Evolutionary conservation across 306 rosid species (phyloP).

Genomic region (Malus orientalis): DNA sequence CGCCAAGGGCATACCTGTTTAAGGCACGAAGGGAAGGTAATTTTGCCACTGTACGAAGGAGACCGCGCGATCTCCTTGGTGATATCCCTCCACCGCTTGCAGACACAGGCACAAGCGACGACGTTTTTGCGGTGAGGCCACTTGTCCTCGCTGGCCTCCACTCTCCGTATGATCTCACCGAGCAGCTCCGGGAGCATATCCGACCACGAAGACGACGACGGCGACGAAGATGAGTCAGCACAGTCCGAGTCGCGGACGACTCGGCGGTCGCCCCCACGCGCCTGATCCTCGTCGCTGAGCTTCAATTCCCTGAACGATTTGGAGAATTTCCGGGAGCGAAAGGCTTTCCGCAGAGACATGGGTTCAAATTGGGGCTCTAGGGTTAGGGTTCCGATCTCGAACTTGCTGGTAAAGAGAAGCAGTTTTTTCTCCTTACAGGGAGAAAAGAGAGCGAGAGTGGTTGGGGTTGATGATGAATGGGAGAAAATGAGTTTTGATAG

Average conservation of each 20-base stretch:
- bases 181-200: slow-evolving; percentile 83
- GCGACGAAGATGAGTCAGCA: slow-evolving; percentile 8
- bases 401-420: slow-evolving; percentile 8
- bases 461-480: not conserved
- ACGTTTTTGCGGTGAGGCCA: slow-evolving; percentile 87
- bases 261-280: not conserved
- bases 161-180: slow-evolving; percentile 64
- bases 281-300: slow-evolving; percentile 10
- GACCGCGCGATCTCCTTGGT: slow-evolving; percentile 58
- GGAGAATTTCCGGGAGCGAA: slow-evolving; percentile 69
- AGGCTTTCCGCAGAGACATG: slow-evolving; percentile 60
- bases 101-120: slow-evolving; percentile 84
- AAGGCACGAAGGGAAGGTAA: slow-evolving; percentile 93
- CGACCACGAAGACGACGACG: slow-evolving; percentile 53
- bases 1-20: slow-evolving; percentile 54
- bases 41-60: slow-evolving; percentile 48
- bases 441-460: not conserved
- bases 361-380: not conserved
- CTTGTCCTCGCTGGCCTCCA: slow-evolving; percentile 59
- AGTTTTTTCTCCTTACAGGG: not conserved
- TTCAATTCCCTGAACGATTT: slow-evolving; percentile 48
- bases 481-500: not conserved
- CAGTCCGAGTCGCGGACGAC: not conserved
- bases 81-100: slow-evolving; percentile 87
- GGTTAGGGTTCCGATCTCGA: slow-evolving; percentile 18